Evolutionary conservation across 78 protist species (phyloP).

Genomic region (Protostelium mycophagum): DNA sequence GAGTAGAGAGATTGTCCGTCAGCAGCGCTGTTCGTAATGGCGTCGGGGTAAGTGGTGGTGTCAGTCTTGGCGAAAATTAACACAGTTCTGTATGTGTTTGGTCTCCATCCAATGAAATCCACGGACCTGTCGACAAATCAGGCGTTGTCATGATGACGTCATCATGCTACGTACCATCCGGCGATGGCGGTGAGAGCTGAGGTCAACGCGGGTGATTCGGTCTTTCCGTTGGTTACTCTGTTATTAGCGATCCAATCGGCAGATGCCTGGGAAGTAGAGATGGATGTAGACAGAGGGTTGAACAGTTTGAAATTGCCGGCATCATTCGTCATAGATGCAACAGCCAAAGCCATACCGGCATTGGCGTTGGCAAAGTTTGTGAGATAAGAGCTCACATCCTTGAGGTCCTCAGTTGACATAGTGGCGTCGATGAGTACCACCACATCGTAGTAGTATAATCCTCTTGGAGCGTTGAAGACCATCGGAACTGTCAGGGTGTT

Average conservation of each 20-base stretch:
- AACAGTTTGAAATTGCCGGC: background rate
- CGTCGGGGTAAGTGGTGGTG: background rate
- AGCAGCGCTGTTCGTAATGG: background rate
- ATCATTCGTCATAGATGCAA: background rate
- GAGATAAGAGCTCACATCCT: background rate
- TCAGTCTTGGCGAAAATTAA: background rate
- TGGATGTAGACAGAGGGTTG: background rate
- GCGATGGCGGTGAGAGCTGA: background rate
- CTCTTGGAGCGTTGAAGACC: background rate
- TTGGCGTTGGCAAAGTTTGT: background rate
- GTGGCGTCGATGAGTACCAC: background rate
- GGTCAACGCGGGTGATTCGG: background rate
- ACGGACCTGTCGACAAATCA: no score
- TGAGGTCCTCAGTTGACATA: background rate
- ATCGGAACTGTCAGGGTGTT: background rate
- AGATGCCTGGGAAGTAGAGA: background rate
- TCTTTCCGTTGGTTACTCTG: background rate
- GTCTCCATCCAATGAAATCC: no score
- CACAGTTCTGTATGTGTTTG: background rate
- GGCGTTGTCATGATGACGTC: no score
- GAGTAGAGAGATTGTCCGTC: background rate
- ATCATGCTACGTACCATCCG: background rate
- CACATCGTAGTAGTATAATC: background rate
- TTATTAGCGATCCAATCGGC: background rate
- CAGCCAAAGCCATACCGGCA: background rate